A percentile compares a stretch with the other conserved stretches of the same genome.
Conservation (phyloP, 495 filamentous ascomycete genomes). For the Clohesyomyces aquaticus region DNA sequence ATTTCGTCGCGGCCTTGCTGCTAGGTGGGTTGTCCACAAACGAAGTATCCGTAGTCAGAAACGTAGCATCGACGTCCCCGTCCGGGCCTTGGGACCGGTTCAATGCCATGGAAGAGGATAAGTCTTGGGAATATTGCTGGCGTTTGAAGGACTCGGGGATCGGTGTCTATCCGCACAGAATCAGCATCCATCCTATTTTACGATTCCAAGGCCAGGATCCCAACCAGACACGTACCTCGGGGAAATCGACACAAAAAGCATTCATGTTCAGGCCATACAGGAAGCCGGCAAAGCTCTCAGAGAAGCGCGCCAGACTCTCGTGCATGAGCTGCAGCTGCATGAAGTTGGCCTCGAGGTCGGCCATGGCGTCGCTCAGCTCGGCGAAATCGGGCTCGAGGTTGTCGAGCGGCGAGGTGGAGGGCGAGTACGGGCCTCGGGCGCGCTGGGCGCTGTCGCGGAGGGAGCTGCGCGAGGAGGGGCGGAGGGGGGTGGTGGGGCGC, state of each 20-base stretch:
- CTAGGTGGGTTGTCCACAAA: slow-evolving; percentile 88
- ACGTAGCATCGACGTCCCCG: slow-evolving; percentile 74
- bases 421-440: slow-evolving; percentile 52
- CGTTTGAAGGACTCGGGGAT: slow-evolving; percentile 74
- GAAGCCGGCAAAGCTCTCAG: slow-evolving; percentile 94
- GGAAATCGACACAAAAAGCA: slow-evolving; percentile 97
- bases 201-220: too few species aligned
- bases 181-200: too few species aligned
- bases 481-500: slow-evolving; percentile 89
- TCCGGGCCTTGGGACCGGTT: slow-evolving; percentile 26
- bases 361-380: slow-evolving; percentile 91
- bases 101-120: slow-evolving; percentile 8
- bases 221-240: too few species aligned
- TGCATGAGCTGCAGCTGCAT: slow-evolving; percentile 97
- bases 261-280: slow-evolving; percentile 98
- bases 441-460: slow-evolving; percentile 63
- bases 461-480: slow-evolving; percentile 86
- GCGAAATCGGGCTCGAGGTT: slow-evolving; percentile 85
- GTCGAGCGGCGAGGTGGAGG: slow-evolving; percentile 75
- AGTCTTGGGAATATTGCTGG: slow-evolving; percentile 45
- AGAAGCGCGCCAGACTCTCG: slow-evolving; percentile 90
- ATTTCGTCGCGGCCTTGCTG: slow-evolving; percentile 68
- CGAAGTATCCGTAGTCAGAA: slow-evolving; percentile 92
- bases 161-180: slow-evolving; percentile 57
- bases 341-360: slow-evolving; percentile 94